A percentile compares a stretch with the other conserved stretches of the same genome.
Conservation (phyloP, 2,329 filamentous ascomycete species). For the Ophiobolus disseminans region DNA sequence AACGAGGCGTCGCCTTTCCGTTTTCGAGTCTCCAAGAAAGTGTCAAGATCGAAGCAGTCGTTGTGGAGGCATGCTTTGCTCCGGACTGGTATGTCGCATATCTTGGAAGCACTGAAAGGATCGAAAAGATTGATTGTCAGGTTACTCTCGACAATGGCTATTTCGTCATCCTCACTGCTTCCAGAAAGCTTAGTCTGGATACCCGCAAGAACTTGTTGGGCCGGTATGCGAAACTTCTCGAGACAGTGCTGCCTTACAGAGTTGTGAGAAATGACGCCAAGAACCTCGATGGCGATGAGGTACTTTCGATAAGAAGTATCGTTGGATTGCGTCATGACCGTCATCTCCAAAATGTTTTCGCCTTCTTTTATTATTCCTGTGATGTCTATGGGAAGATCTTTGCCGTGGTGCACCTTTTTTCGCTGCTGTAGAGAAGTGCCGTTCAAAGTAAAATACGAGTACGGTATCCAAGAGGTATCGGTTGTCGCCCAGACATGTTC, state of each 20-base stretch:
- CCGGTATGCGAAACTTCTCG: conserved; percentile 46
- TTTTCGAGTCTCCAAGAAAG: conserved; percentile 66
- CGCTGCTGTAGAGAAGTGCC: conserved; percentile 60
- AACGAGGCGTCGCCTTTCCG: conserved; percentile 41
- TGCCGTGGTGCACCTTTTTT: conserved; percentile 74
- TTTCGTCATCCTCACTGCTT: conserved; percentile 61
- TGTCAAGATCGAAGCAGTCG: conserved; percentile 90
- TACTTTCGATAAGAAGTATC: conserved; percentile 56
- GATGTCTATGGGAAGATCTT: conserved; percentile 78
- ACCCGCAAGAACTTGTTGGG: conserved; percentile 59
- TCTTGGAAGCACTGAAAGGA: conserved; percentile 52
- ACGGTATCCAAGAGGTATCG: conserved; percentile 73
- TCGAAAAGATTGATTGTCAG: conserved; percentile 56
- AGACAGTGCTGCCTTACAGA: conserved; percentile 43
- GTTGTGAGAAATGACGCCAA: conserved; percentile 61
- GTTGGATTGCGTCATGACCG: conserved; percentile 30
- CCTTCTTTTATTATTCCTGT: conserved; percentile 66
- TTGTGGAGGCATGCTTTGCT: conserved; percentile 74
- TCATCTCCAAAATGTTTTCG: conserved; percentile 66
- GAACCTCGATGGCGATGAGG: conserved; percentile 72
- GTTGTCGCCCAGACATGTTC: conserved; percentile 67
- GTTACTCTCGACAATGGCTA: conserved; percentile 50
- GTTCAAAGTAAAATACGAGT: conserved; percentile 75
- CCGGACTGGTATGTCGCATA: conserved; percentile 76
- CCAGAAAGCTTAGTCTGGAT: conserved; percentile 62